phyloP scores from a whole-genome alignment of 2,329 filamentous ascomycete genomes.

The Microcyclosporella mali region DNA sequence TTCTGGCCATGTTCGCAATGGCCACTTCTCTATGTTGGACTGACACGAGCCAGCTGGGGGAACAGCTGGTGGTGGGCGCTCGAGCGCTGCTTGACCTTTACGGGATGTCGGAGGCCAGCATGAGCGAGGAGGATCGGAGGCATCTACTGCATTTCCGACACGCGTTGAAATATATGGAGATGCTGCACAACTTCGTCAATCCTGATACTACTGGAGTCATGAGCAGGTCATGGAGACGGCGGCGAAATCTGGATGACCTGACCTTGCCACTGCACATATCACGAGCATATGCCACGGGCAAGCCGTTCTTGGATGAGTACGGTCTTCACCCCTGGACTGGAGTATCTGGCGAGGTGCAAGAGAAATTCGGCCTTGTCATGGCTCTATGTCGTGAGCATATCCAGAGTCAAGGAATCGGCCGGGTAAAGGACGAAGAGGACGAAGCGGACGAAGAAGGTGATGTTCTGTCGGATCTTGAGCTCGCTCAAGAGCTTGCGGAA shows the following conservation, averaged over 20 bases:
- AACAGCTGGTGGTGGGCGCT: constrained; percentile 9
- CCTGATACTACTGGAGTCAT: neutral
- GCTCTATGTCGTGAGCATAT: neutral
- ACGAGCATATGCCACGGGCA: too few relatives aligned
- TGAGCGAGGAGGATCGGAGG: too few relatives aligned
- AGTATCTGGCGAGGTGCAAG: neutral
- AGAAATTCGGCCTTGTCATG: constrained; percentile 1
- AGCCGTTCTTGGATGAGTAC: too few relatives aligned
- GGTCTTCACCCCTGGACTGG: neutral
- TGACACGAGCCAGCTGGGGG: constrained; percentile 10
- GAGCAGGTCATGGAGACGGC: too few relatives aligned
- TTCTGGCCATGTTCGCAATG: constrained; percentile 15
- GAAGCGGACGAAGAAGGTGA: too few relatives aligned
- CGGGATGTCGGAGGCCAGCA: too few relatives aligned
- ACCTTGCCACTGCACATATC: too few relatives aligned
- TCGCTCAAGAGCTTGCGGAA: neutral
- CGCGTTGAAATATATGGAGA: constrained; percentile 1
- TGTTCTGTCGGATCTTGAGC: neutral
- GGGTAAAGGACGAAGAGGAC: neutral
- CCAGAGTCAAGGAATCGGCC: neutral
- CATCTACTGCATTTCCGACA: neutral
- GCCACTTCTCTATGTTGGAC: constrained; percentile 15
- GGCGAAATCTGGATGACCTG: too few relatives aligned
- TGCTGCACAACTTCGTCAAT: constrained; percentile 1
- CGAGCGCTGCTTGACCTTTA: constrained; percentile 3